Evolutionary conservation across 1,284 basidiomycete species (phyloP).

Genomic region (Apiotrichum laibachii): DNA sequence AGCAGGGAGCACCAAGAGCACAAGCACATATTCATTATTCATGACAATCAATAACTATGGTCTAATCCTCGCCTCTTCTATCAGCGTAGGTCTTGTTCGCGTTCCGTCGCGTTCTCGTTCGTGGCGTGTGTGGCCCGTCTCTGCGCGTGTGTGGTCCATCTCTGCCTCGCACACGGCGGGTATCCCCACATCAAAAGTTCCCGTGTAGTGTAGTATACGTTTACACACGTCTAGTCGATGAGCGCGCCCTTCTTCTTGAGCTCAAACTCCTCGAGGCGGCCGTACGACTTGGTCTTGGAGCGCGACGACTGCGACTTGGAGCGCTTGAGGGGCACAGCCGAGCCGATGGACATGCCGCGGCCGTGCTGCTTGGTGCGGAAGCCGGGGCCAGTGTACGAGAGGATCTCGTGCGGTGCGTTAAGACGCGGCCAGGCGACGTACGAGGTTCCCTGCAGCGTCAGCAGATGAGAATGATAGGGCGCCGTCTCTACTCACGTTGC

Average conservation of each 20-base stretch:
- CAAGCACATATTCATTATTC: no score
- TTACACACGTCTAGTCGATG: constrained; percentile 39
- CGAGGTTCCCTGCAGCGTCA: constrained; percentile 42
- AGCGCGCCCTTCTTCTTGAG: constrained; percentile 51
- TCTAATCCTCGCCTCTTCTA: no score
- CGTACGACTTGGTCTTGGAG: constrained; percentile 28
- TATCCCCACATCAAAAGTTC: no score
- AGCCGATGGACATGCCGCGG: constrained; percentile 58
- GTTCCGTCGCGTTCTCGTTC: no score
- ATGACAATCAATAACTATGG: no score
- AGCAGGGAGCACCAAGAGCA: no score
- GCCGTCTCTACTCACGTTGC: constrained; percentile 55
- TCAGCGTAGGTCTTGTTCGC: no score
- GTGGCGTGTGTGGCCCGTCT: no score
- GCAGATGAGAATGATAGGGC: not conserved
- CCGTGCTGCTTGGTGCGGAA: constrained; percentile 74
- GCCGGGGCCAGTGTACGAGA: constrained; percentile 83
- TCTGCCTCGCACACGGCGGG: no score
- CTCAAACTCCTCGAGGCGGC: constrained; percentile 37
- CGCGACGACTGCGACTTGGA: constrained; percentile 27
- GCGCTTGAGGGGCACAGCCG: constrained; percentile 45
- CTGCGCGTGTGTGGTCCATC: no score
- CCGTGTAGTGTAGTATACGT: no score
- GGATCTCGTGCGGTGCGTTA: constrained; percentile 74
- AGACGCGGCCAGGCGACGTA: constrained; percentile 96